Conservation (phyloP, 805 yeast genomes). For the Nakazawaea holstii region DNA sequence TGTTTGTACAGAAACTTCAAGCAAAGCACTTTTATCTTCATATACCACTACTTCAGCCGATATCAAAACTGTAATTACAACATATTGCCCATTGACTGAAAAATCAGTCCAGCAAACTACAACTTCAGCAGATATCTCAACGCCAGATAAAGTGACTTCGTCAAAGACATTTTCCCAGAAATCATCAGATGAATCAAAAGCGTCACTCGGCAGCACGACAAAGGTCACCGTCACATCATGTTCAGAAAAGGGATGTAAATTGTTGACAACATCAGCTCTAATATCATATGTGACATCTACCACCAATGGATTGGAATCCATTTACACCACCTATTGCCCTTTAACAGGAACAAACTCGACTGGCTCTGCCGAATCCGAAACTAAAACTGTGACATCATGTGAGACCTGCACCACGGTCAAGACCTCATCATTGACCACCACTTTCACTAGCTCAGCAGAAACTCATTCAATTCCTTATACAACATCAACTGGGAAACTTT, state of each 20-base stretch:
- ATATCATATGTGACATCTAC: neutral
- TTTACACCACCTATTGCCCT: conserved; percentile 10
- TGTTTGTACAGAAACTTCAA: conserved; percentile 1
- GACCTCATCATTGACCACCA: too few relatives aligned
- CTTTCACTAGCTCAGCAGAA: too few relatives aligned
- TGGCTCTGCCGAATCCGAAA: too few relatives aligned
- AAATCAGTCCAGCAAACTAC: conserved; percentile 23
- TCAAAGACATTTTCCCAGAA: too few relatives aligned
- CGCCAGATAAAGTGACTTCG: too few relatives aligned
- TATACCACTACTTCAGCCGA: conserved; percentile 6
- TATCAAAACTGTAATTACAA: conserved; percentile 3
- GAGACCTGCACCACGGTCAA: too few relatives aligned
- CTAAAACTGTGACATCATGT: too few relatives aligned
- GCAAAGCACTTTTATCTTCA: conserved; percentile 1
- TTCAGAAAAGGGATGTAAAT: conserved; percentile 9
- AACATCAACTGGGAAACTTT: too few relatives aligned
- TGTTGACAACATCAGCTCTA: neutral
- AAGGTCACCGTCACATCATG: conserved; percentile 20
- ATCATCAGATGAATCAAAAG: neutral
- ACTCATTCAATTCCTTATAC: too few relatives aligned
- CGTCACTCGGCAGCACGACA: conserved; percentile 5
- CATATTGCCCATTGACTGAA: conserved; percentile 8
- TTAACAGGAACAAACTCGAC: conserved; percentile 16
- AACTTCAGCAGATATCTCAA: conserved; percentile 22
- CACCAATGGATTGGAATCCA: neutral